These are phyloP conservation scores for Raddia guianensis DNA, from an alignment of 176 grass and related monocot species.

Conservation along the genomic window DNA sequence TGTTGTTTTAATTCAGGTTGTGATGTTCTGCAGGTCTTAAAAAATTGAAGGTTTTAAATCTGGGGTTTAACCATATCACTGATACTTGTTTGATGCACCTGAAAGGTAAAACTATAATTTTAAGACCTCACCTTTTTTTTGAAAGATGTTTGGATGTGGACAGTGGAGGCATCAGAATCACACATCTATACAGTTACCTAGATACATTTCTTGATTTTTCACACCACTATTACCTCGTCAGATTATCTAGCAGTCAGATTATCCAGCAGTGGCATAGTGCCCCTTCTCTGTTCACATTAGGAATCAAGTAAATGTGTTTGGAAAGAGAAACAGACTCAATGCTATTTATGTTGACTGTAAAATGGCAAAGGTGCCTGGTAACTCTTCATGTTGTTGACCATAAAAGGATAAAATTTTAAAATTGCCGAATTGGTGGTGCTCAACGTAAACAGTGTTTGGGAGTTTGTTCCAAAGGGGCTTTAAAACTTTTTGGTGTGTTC, in stretches of 20 bases:
- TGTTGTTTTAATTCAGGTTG: not conserved
- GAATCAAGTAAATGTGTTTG: not conserved
- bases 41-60: slow-evolving; percentile 67
- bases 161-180: not conserved
- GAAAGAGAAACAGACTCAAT: slow-evolving; percentile 17
- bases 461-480: not conserved
- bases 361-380: not conserved
- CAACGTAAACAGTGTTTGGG: not conserved
- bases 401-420: not conserved
- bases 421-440: not conserved
- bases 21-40: slow-evolving; percentile 51
- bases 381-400: not conserved
- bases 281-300: not conserved
- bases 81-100: slow-evolving; percentile 84
- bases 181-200: too few species aligned
- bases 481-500: not conserved
- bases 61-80: slow-evolving; percentile 86
- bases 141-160: not conserved
- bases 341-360: slow-evolving; percentile 7
- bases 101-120: slow-evolving; percentile 49
- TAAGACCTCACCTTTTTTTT: not conserved
- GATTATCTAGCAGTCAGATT: not conserved
- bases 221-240: not conserved
- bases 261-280: not conserved
- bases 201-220: not conserved